A percentile compares a stretch with the other conserved stretches of the same genome.
phyloP scores from a whole-genome alignment of 2,329 filamentous ascomycete genomes.

The Falciphora oryzae region DNA sequence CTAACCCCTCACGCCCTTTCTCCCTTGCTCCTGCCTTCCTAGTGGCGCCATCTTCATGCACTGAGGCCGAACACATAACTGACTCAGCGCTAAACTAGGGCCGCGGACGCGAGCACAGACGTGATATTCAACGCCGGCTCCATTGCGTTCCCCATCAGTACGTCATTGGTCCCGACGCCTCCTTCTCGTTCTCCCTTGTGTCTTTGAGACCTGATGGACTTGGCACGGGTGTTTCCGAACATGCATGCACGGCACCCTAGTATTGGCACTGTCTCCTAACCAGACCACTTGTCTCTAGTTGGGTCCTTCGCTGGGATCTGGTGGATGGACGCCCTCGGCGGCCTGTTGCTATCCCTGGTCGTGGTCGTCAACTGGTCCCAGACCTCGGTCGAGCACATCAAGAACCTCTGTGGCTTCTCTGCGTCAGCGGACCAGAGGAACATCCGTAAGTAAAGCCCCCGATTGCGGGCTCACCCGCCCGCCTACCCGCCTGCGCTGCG shows the following conservation, averaged over 20 bases:
- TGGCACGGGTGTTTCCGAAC: background rate
- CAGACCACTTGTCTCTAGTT: conserved; percentile 31
- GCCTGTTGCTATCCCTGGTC: conserved; percentile 68
- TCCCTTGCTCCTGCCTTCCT: too few species aligned
- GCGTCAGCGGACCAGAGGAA: conserved; percentile 78
- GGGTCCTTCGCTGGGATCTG: conserved; percentile 72
- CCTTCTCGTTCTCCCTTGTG: background rate
- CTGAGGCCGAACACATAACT: background rate
- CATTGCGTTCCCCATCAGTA: conserved; percentile 74
- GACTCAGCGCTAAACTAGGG: conserved; percentile 15
- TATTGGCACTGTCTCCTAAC: conserved; percentile 9
- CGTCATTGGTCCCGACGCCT: conserved; percentile 18
- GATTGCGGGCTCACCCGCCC: background rate
- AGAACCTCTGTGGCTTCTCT: conserved; percentile 72
- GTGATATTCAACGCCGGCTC: conserved; percentile 89
- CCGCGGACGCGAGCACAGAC: conserved; percentile 36
- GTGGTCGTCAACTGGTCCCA: conserved; percentile 76
- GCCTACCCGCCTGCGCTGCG: too few species aligned
- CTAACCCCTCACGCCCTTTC: too few species aligned
- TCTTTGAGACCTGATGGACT: background rate
- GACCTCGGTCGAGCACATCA: conserved; percentile 71
- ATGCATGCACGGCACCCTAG: conserved; percentile 5
- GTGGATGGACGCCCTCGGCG: conserved; percentile 80
- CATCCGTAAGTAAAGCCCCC: conserved; percentile 37
- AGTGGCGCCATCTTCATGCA: too few species aligned